Evolutionary conservation across 139 green algal genomes (phyloP).

Genomic region (Nannochloris sp.): DNA sequence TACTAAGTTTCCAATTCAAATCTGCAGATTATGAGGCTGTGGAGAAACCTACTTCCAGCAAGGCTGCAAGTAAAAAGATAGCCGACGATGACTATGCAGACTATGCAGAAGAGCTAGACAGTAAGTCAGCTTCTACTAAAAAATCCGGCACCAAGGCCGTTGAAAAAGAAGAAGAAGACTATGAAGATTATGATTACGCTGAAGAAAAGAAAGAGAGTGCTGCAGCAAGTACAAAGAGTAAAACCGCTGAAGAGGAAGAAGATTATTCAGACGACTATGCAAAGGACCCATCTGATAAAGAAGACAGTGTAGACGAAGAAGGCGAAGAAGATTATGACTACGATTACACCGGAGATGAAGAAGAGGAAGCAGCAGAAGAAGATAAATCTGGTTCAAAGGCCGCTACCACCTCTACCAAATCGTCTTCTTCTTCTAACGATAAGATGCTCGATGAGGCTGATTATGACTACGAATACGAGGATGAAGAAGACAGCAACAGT

Average conservation of each 20-base stretch:
- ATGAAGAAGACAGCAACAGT: neutral
- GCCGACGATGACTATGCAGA: neutral
- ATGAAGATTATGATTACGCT: neutral
- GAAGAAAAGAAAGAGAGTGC: no score
- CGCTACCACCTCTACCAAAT: neutral
- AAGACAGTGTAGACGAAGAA: neutral
- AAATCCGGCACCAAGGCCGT: neutral
- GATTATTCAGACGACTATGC: neutral
- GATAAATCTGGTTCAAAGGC: neutral
- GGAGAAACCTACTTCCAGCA: neutral
- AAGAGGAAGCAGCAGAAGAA: slow-evolving; percentile 4
- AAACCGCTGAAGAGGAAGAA: no score
- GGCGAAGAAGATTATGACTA: neutral
- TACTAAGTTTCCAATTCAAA: neutral
- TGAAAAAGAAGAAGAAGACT: neutral
- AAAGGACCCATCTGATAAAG: neutral
- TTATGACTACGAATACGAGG: neutral
- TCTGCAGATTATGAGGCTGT: neutral
- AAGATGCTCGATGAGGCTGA: neutral
- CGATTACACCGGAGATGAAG: neutral
- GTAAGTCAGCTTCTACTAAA: neutral
- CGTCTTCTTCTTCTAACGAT: no score
- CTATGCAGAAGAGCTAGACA: neutral
- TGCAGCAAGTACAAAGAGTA: no score
- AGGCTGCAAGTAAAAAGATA: neutral